A percentile compares a stretch with the other conserved stretches of the same genome.
Conservation (phyloP, 192 early-diverging fungal species). For the Linnemannia zychae region DNA sequence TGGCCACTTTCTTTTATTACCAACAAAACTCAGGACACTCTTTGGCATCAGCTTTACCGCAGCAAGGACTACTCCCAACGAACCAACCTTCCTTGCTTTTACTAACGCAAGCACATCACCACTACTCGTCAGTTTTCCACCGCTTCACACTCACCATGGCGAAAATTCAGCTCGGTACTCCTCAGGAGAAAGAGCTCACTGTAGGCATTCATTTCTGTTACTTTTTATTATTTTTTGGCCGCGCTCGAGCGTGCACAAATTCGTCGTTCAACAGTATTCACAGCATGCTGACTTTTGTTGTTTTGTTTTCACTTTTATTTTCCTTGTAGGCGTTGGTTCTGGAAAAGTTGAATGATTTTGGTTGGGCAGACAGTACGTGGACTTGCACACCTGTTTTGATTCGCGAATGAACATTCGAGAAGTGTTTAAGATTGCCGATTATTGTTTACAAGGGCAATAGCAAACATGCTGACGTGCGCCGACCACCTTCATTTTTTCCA, state of each 20-base stretch:
- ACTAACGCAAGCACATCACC: no score
- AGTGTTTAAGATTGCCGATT: no score
- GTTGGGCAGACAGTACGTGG: conserved; percentile 41
- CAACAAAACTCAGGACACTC: no score
- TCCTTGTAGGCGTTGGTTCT: conserved; percentile 24
- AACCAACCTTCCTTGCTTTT: no score
- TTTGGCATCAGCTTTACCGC: no score
- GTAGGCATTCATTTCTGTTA: conserved; percentile 3
- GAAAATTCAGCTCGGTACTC: conserved; percentile 41
- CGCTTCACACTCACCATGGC: conserved; percentile 30
- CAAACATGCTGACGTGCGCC: neutral
- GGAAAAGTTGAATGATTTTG: conserved; percentile 40
- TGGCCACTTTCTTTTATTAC: no score
- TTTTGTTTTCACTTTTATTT: neutral
- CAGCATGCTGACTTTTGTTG: neutral
- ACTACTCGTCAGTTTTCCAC: no score
- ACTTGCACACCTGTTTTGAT: neutral
- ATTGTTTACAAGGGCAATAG: no score
- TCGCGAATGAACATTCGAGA: neutral
- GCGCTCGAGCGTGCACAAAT: neutral
- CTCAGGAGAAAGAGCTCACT: conserved; percentile 36
- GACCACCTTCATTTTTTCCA: neutral
- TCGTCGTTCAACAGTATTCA: neutral
- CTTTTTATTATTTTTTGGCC: neutral
- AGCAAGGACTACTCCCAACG: no score